Evolutionary conservation across 1,139 yeast genomes (phyloP).

Genomic region (Blastobotrys capitulatus): DNA sequence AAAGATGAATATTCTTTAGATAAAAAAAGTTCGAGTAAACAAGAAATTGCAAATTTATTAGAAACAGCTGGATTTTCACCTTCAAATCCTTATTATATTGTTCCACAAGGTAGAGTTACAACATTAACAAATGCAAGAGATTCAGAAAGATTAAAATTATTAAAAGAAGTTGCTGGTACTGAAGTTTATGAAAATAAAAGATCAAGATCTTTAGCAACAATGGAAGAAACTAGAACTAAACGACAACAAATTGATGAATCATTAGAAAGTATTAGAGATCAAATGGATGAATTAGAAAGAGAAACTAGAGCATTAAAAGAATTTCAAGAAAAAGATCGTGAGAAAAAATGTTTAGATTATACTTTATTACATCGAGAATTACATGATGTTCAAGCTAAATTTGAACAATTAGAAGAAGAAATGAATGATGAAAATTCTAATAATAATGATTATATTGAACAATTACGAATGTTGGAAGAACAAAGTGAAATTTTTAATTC

Average conservation of each 20-base stretch:
- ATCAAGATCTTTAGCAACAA: slow-evolving; percentile 72
- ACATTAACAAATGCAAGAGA: slow-evolving; percentile 86
- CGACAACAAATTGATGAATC: slow-evolving; percentile 72
- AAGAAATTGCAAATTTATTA: slow-evolving; percentile 75
- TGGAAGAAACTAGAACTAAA: slow-evolving; percentile 66
- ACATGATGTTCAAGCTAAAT: slow-evolving; percentile 51
- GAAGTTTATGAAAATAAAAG: slow-evolving; percentile 80
- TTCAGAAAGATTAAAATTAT: slow-evolving; percentile 64
- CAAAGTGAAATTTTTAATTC: slow-evolving; percentile 47
- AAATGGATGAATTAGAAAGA: slow-evolving; percentile 71
- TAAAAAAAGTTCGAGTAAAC: slow-evolving; percentile 68
- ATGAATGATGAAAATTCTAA: slow-evolving; percentile 23
- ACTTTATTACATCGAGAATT: slow-evolving; percentile 75
- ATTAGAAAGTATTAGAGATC: slow-evolving; percentile 59
- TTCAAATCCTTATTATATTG: slow-evolving; percentile 91
- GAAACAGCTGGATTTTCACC: slow-evolving; percentile 93
- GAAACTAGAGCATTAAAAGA: slow-evolving; percentile 73
- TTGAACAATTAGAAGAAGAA: slow-evolving; percentile 57
- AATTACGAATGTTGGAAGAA: slow-evolving; percentile 42
- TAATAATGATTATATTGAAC: slow-evolving; percentile 12
- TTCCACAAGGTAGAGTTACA: slow-evolving; percentile 88
- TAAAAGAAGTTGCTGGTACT: slow-evolving; percentile 96
- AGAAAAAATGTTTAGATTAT: slow-evolving; percentile 68
- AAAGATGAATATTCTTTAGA: slow-evolving; percentile 82
- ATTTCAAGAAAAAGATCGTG: slow-evolving; percentile 62